Base-by-base conservation (phyloP, 2,329 filamentous ascomycete species). In the Pseudopyrenochaeta lycopersici region DNA sequence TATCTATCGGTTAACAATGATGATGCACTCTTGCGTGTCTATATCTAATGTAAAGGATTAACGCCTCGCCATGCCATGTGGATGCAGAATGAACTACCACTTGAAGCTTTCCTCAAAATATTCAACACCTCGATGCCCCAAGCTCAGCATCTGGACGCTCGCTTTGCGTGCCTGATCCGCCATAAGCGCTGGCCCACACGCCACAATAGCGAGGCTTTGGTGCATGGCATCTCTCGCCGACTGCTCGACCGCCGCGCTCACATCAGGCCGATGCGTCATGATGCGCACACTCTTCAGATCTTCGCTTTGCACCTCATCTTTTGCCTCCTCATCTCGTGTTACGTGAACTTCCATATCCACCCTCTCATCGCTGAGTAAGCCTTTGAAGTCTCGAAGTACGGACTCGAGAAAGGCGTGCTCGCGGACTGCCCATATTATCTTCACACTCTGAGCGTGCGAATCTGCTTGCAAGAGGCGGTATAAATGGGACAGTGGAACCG, bases 61-160 rank as follows among this genome's bases (percentile, higher is more conserved):
- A n/a, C 33, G 33, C 33, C 33, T 23, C 18, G 9, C 7, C n/a
- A 41, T 27, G 39, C 39, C 23, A 4, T 29, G 7, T 3, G 12
- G 39, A 27, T 30, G 35, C 27, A 14, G 2, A 33, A 7, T 12
- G 15, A 2, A 23, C 52, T 58, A 72, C 74, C 84, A 80, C 54
- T 76, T 76, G 56, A 81, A 82, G 11, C 75, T 77, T 58, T 82
- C 80, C 56, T 82, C 80, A 33, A 80, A 75, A 60, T 81, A 82
- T 44, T 77, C 74, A 9, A 82, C 64, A 0, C 69, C 61, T 1
- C 52, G 45, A 52, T 59, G 58, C 0, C 71, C 70, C 21, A 53
- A 53, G 7, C 38, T 60, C 29, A 74, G 43, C 61, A 76, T 74
- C 9, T 66, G 38, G 46, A 77, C 72, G 47, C 78, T 76, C 11